Conservation (phyloP, 257 asterid genomes). For the Forsythia suspensa region DNA sequence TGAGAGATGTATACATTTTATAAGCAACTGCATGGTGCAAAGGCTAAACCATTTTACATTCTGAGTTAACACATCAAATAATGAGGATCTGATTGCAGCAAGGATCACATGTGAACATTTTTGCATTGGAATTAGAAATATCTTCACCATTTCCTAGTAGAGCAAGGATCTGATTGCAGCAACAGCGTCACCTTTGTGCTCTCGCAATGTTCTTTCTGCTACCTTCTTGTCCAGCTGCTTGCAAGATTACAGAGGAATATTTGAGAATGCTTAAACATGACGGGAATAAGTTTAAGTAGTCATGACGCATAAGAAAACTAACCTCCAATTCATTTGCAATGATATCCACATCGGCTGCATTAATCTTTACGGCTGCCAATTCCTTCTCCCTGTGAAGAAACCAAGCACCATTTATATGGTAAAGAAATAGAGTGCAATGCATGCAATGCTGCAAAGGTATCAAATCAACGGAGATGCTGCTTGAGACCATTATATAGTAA, state of each 20-base stretch:
- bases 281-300: background rate
- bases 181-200: conserved; percentile 91
- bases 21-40: too few species aligned
- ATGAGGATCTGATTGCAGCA: too few species aligned
- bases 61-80: too few species aligned
- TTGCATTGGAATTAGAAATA: background rate
- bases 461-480: too few species aligned
- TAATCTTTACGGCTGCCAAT: conserved; percentile 86
- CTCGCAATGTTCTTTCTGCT: conserved; percentile 81
- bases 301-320: background rate
- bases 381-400: conserved; percentile 75
- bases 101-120: too few species aligned
- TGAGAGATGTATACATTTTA: too few species aligned
- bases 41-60: too few species aligned
- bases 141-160: conserved; percentile 24
- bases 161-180: conserved; percentile 87
- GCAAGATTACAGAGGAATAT: background rate
- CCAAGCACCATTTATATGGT: too few species aligned
- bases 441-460: too few species aligned
- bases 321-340: conserved; percentile 90
- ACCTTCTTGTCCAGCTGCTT: conserved; percentile 62
- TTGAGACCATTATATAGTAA: too few species aligned
- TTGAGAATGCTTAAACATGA: background rate
- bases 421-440: too few species aligned
- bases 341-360: conserved; percentile 82